These are phyloP conservation scores for Sporodiniella umbellata DNA, from an alignment of 371 early-diverging fungal species.

Conservation along the genomic window DNA sequence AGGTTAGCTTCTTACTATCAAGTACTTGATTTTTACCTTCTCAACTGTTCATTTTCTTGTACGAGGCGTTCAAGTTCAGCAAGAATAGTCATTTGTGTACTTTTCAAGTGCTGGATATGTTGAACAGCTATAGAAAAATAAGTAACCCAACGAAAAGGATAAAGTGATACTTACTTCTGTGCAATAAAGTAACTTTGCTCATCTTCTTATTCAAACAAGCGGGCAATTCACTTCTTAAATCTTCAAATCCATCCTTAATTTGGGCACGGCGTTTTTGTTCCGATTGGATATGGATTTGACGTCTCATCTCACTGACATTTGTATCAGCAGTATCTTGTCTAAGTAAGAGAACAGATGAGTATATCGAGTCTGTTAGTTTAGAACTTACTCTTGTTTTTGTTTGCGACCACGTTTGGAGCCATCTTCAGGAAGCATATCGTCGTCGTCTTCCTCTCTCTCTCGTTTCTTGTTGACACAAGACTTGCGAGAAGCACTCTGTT, in stretches of 20 bases:
- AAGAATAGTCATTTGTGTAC: slow-evolving; percentile 31
- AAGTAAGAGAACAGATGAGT: background rate
- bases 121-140: slow-evolving; percentile 22
- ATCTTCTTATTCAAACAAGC: slow-evolving; percentile 45
- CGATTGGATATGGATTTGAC: slow-evolving; percentile 51
- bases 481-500: slow-evolving; percentile 17
- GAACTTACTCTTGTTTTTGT: slow-evolving; percentile 18
- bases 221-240: slow-evolving; percentile 40
- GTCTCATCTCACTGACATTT: slow-evolving; percentile 34
- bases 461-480: slow-evolving; percentile 12
- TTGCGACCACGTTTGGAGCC: too few species aligned
- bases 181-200: slow-evolving; percentile 42
- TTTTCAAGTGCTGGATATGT: slow-evolving; percentile 35
- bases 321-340: slow-evolving; percentile 6
- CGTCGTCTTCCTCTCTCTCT: slow-evolving; percentile 7
- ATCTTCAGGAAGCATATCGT: too few species aligned
- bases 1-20: background rate
- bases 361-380: background rate
- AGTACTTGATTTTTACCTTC: slow-evolving; percentile 20
- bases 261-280: slow-evolving; percentile 52
- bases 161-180: slow-evolving; percentile 32
- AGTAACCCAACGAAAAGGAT: background rate
- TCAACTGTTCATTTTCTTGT: slow-evolving; percentile 37
- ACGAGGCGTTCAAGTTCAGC: slow-evolving; percentile 34
- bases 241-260: slow-evolving; percentile 52